Evolutionary conservation across 495 filamentous ascomycete genomes (phyloP), one percentile per base, ranked within the genome.

Genomic region (Cercophora sp.): DNA sequence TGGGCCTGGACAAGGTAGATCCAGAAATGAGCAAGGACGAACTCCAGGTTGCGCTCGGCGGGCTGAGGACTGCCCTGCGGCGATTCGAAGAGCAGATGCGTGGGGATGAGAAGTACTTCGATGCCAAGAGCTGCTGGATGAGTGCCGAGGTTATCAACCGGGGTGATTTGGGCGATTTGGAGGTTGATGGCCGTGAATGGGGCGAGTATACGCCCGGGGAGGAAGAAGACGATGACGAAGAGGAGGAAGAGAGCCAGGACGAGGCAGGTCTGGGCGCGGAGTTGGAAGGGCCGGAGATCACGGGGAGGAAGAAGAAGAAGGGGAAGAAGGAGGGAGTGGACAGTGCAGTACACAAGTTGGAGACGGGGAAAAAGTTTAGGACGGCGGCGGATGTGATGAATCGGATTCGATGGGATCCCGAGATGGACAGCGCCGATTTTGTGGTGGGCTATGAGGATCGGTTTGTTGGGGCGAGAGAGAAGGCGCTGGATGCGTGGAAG

Each of bases 371-470:
- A 16, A 75, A 73, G 39, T 57, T 76, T 46, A 62, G 73, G 19
- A 63, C 70, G 48, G 63, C 80, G 46, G 43, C 70, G 55, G 87
- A 93, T 56, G 75, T 91, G 10, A 79, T 92, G 47, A 86, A 82
- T 51, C 81, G 88, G 9, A 72, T 93, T 11, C 80, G 79, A 2
- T 89, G 87, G 84, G 89, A 92, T 51, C 67, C 78, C 8, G 65
- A 56, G 5, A 71, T 86, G n/a, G 74, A 85, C 35, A 73, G 70
- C 24, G 57, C 62, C n/a, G 78, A 91, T 44, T 90, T 81, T 61
- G 57, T 89, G 5, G 78, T 92, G 36, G 88, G 84, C 0, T 91
- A 91, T 55, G 76, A 85, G 48, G 89, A 93, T 59, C 76, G 88
- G 10, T 91, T 89, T 50, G 55, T 78, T 8, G 87, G 86, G 0